A percentile compares a stretch with the other conserved stretches of the same genome.
Evolutionary conservation across 2,329 filamentous ascomycete species (phyloP).

Genomic region (Aciculosporium take): DNA sequence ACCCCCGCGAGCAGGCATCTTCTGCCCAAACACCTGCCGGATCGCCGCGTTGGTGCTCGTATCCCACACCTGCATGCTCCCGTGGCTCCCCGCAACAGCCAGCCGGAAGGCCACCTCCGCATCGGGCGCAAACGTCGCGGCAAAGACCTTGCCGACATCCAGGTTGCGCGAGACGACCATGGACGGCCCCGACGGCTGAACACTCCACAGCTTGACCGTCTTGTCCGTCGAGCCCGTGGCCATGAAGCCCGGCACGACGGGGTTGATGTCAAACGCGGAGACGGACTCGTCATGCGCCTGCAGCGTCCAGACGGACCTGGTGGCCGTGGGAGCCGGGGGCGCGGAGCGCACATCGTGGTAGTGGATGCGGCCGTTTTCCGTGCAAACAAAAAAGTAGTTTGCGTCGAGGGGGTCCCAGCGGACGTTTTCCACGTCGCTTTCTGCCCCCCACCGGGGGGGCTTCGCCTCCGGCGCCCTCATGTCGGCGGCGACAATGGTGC

Average conservation of each 20-base stretch:
- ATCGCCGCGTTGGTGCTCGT: conserved; percentile 86
- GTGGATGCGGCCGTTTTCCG: conserved; percentile 81
- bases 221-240: conserved; percentile 89
- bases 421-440: conserved; percentile 87
- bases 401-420: conserved; percentile 86
- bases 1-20: conserved; percentile 47
- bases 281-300: conserved; percentile 91
- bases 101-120: conserved; percentile 81
- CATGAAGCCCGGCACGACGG: conserved; percentile 78
- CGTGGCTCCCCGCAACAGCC: conserved; percentile 88
- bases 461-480: conserved; percentile 85
- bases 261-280: conserved; percentile 86
- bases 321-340: conserved; percentile 55
- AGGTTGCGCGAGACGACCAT: conserved; percentile 87
- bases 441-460: conserved; percentile 77
- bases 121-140: conserved; percentile 79
- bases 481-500: conserved; percentile 84
- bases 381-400: conserved; percentile 91
- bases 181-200: conserved; percentile 63
- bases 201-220: conserved; percentile 94
- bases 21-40: conserved; percentile 62
- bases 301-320: conserved; percentile 83
- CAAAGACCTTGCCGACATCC: conserved; percentile 90
- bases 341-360: conserved; percentile 76
- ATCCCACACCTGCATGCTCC: conserved; percentile 87